A percentile compares a stretch with the other conserved stretches of the same genome.
Evolutionary conservation across 352 stramenopile species (phyloP).

Genomic region (Thalassiosira oceanica): DNA sequence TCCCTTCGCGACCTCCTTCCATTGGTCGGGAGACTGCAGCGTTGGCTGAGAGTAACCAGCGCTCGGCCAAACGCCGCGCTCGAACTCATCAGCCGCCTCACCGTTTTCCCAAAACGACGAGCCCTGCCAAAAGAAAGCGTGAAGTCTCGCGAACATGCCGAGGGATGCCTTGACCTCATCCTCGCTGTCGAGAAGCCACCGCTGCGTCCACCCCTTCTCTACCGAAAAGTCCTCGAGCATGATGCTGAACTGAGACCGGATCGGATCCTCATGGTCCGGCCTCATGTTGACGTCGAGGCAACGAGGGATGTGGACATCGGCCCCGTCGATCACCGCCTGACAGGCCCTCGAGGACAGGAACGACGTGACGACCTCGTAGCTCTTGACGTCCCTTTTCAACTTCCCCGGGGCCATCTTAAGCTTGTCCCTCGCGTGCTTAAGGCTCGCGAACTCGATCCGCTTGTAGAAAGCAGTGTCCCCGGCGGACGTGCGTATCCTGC

Average conservation of each 20-base stretch:
- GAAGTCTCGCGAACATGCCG: constrained; percentile 59
- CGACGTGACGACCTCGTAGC: constrained; percentile 59
- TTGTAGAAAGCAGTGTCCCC: constrained; percentile 66
- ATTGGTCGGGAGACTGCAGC: constrained; percentile 57
- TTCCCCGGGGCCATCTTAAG: constrained; percentile 54
- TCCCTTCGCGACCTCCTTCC: constrained; percentile 43
- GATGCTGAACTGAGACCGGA: constrained; percentile 56
- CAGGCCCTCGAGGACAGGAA: constrained; percentile 57
- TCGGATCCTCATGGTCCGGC: constrained; percentile 32
- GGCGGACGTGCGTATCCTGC: constrained; percentile 35
- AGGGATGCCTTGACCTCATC: constrained; percentile 39
- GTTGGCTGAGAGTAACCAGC: constrained; percentile 66
- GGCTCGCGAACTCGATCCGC: constrained; percentile 54
- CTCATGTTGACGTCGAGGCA: constrained; percentile 35
- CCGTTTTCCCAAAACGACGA: constrained; percentile 57
- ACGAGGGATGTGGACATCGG: constrained; percentile 48
- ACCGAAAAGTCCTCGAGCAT: constrained; percentile 64
- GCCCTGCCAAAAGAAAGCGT: constrained; percentile 70
- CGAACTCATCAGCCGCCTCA: constrained; percentile 44
- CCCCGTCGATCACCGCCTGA: constrained; percentile 23
- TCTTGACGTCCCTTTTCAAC: constrained; percentile 53
- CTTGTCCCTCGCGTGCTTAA: constrained; percentile 57
- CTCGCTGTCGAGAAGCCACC: constrained; percentile 50
- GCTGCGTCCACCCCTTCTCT: constrained; percentile 56
- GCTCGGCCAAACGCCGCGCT: constrained; percentile 52